Evolutionary conservation across 192 early-diverging fungal species (phyloP).

Genomic region (Rhizophagus sp.): DNA sequence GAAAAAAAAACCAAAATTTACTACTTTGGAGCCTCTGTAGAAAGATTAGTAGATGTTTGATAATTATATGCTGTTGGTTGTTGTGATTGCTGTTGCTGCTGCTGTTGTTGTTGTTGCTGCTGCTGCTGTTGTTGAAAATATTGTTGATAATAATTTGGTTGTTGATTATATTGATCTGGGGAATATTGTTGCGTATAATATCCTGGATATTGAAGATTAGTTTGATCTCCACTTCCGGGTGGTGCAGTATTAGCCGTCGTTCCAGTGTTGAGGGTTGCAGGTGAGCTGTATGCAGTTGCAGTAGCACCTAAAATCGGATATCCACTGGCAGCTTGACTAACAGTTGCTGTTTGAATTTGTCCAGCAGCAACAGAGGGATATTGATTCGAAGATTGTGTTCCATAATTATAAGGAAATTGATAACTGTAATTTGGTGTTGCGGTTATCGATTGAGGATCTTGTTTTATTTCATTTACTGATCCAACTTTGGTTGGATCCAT

Average conservation of each 20-base stretch:
- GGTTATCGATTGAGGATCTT: neutral
- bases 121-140: neutral
- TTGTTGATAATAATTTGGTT: conserved; percentile 26
- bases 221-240: conserved; percentile 24
- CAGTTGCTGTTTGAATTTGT: neutral
- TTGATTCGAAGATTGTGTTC: neutral
- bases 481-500: conserved; percentile 17
- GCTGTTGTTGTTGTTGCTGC: conserved; percentile 9
- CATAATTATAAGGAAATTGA: conserved; percentile 25
- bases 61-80: conserved; percentile 8
- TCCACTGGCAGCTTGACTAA: neutral
- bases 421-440: conserved; percentile 14
- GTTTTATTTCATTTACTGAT: conserved; percentile 14
- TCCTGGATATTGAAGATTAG: conserved; percentile 9
- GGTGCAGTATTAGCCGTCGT: neutral
- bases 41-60: conserved; percentile 2
- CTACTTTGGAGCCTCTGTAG: conserved; percentile 8
- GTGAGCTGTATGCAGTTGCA: neutral
- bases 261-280: neutral
- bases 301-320: neutral
- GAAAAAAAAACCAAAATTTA: neutral
- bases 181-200: conserved; percentile 26
- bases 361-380: neutral
- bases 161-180: conserved; percentile 31
- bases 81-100: conserved; percentile 14